Evolutionary conservation across 192 early-diverging fungal species (phyloP).

Genomic region (Podila horticola): DNA sequence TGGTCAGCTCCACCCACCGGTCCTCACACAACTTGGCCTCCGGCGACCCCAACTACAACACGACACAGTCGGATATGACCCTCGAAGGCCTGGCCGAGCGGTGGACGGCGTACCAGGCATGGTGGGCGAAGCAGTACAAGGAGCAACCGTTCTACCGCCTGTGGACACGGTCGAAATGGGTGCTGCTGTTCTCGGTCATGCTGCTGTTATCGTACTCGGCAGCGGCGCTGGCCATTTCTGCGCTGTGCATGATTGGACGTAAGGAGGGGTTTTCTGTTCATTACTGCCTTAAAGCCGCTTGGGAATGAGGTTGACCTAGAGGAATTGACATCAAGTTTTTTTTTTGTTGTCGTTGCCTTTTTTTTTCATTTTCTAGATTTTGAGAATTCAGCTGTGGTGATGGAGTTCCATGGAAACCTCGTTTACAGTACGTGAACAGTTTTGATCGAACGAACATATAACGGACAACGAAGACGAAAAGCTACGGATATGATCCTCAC

Average conservation of each 20-base stretch:
- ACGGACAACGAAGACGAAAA: neutral
- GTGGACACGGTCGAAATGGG: slow-evolving; percentile 25
- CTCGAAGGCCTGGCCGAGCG: slow-evolving; percentile 17
- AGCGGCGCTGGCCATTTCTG: slow-evolving; percentile 3
- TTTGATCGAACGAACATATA: neutral
- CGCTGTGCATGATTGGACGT: slow-evolving; percentile 22
- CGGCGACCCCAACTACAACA: slow-evolving; percentile 2
- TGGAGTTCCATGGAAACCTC: slow-evolving; percentile 41
- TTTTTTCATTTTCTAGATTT: slow-evolving; percentile 13
- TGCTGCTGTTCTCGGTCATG: slow-evolving; percentile 12
- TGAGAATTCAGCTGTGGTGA: slow-evolving; percentile 16
- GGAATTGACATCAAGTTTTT: neutral
- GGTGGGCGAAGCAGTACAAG: slow-evolving; percentile 27
- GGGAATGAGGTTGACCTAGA: neutral
- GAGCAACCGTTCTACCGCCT: slow-evolving; percentile 19
- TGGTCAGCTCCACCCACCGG: slow-evolving; percentile 5
- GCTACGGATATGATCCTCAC: neutral
- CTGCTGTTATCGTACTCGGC: slow-evolving; percentile 9
- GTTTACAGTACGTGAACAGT: slow-evolving; percentile 23
- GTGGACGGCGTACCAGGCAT: slow-evolving; percentile 13
- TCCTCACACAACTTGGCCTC: neutral
- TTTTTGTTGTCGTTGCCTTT: neutral
- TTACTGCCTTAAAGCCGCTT: neutral
- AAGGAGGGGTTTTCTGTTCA: neutral
- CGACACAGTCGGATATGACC: slow-evolving; percentile 22